These are phyloP conservation scores for Flueggea neowawraea DNA, from an alignment of 441 rosid genomes.

Conservation along the genomic window DNA sequence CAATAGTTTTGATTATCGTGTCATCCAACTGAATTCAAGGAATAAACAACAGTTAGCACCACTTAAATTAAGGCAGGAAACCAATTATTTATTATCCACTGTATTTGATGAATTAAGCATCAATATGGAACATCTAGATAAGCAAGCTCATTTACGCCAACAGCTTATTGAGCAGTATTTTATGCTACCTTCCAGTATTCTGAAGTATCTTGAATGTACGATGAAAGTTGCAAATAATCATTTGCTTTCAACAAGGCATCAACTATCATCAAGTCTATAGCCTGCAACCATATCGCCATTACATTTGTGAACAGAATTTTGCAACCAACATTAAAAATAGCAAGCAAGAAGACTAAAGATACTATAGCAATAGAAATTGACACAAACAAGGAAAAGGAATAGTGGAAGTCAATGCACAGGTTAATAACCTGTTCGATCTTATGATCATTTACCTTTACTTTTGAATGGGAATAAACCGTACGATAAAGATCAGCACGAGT, in stretches of 20 bases:
- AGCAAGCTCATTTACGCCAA: background rate
- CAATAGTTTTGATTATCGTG: conserved; percentile 76
- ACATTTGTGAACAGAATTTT: background rate
- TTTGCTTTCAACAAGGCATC: conserved; percentile 89
- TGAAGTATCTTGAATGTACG: conserved; percentile 63
- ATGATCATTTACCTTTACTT: conserved; percentile 65
- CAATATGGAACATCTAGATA: background rate
- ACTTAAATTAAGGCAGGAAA: too few species aligned
- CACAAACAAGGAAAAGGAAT: background rate
- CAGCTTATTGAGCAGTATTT: background rate
- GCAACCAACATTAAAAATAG: background rate
- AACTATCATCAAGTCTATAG: conserved; percentile 83
- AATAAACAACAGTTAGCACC: background rate
- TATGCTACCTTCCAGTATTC: conserved; percentile 78
- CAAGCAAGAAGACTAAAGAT: background rate
- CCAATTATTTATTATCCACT: too few species aligned
- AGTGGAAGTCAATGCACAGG: background rate
- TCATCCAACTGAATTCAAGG: conserved; percentile 68
- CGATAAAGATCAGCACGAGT: conserved; percentile 95
- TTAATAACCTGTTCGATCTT: too few species aligned
- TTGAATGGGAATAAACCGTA: conserved; percentile 87
- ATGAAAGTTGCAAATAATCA: conserved; percentile 50
- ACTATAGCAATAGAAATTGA: background rate
- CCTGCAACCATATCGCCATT: conserved; percentile 39
- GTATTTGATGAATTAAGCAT: too few species aligned